These are phyloP conservation scores for Micractinium conductrix DNA, from an alignment of 139 green algal species.

Conservation along the genomic window DNA sequence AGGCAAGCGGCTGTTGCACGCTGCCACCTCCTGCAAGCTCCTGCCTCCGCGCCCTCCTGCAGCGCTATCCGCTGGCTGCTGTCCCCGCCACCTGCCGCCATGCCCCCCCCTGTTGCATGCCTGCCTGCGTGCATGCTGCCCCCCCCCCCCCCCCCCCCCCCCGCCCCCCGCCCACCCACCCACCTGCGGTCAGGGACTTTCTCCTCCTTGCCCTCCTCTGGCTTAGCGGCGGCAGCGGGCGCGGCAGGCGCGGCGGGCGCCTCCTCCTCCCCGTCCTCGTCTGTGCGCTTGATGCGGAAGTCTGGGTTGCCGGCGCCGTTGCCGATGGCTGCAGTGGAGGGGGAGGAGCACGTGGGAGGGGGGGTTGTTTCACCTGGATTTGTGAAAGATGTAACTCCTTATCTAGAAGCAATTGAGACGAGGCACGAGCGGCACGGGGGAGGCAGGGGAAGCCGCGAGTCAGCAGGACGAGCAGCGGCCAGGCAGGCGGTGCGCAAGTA, in stretches of 20 bases:
- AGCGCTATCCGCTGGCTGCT: too few species aligned
- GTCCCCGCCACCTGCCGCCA: not conserved
- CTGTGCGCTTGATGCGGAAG: slow-evolving; percentile 33
- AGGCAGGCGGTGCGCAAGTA: too few species aligned
- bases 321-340: slow-evolving; percentile 40
- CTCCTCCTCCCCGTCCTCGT: slow-evolving; percentile 45
- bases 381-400: too few species aligned
- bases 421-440: too few species aligned
- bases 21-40: not conserved
- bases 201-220: not conserved
- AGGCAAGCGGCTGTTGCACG: not conserved
- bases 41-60: not conserved
- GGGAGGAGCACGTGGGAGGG: not conserved
- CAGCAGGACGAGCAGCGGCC: too few species aligned
- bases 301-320: slow-evolving; percentile 42
- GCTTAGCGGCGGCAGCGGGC: not conserved
- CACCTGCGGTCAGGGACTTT: slow-evolving; percentile 15
- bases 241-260: not conserved
- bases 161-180: not conserved
- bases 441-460: too few species aligned
- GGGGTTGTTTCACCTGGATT: not conserved
- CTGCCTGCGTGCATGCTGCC: not conserved
- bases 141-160: not conserved
- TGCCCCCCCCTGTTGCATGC: not conserved
- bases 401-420: too few species aligned